Base-by-base conservation (phyloP, 495 filamentous ascomycete species). In the Aspergillus homomorphus region DNA sequence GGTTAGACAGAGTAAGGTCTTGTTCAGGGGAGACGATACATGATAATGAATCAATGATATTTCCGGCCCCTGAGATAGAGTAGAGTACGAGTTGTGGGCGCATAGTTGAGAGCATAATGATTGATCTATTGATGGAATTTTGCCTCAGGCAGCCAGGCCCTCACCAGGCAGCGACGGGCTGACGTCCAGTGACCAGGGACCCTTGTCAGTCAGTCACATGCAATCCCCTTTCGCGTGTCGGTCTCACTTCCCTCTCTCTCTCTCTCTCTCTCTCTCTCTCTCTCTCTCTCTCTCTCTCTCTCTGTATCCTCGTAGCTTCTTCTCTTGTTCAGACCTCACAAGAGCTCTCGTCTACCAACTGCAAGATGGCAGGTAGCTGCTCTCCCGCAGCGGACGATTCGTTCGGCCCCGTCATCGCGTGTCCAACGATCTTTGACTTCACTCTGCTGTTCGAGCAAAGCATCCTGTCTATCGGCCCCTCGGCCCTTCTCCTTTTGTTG, bases 141-240 rank as follows among this genome's bases (percentile, higher is more conserved):
- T 5, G 45, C 21, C 15, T 49, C 45, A 38, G 33, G 21, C 7
- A 1, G 14, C 6, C 46, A 50, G 9, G 9, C 21, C 4, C 4
- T 30, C 8, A 16, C 22, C 46, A 50, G 46, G 46, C 46, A 50
- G 22, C 46, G 2, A n/a, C 15, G 21, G 20, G 46, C 21, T 50
- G 26, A 26, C 46, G 46, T 50, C 12, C 1, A 16, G 14, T 6
- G 21, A 21, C 45, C 12, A 15, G 22, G 46, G 46, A 50, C 21
- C 46, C 22, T 26, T 19, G 46, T n/a, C 22, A n/a, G 46, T 50
- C 46, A n/a, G 46, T 50, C 46, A 50, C 46, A 26, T n/a, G 46
- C 44, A 10, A 4, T 7, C 15, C 44, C n/a, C n/a, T n/a, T n/a
- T n/a, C n/a, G n/a, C n/a, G n/a, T n/a, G n/a, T n/a, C n/a, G n/a